Conservation (phyloP, 768 basidiomycete genomes). For the Nidularia sp. region DNA sequence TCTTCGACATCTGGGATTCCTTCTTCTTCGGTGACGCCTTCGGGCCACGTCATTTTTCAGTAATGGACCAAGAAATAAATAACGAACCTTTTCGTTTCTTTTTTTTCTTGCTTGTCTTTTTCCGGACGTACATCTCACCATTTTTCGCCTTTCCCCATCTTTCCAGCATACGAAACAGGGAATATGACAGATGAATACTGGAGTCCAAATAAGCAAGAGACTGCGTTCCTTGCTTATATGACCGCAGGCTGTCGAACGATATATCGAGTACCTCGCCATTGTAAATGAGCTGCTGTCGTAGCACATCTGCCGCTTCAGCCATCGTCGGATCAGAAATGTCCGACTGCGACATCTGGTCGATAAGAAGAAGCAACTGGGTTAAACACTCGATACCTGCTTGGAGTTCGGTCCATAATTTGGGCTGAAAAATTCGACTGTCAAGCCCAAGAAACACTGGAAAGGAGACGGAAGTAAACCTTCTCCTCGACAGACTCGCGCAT, state of each 20-base stretch:
- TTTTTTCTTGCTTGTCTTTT: conserved; percentile 54
- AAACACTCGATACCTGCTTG: conserved; percentile 94
- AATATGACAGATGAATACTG: conserved; percentile 79
- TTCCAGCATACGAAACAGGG: conserved; percentile 86
- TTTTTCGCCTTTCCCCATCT: conserved; percentile 73
- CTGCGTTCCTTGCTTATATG: conserved; percentile 80
- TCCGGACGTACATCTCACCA: conserved; percentile 74
- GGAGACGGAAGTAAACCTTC: conserved; percentile 51
- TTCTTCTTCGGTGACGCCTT: conserved; percentile 50
- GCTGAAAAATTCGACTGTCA: conserved; percentile 41
- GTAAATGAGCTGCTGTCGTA: conserved; percentile 92
- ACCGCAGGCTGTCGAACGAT: conserved; percentile 69
- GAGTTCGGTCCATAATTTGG: conserved; percentile 90
- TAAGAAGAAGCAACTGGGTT: conserved; percentile 84
- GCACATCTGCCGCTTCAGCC: conserved; percentile 70
- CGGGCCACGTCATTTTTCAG: conserved; percentile 6
- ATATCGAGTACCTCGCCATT: conserved; percentile 93
- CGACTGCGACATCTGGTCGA: conserved; percentile 75
- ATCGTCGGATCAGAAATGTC: conserved; percentile 41
- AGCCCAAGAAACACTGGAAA: conserved; percentile 1
- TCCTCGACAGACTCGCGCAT: conserved; percentile 91
- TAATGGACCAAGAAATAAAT: not conserved
- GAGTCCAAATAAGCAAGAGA: conserved; percentile 82
- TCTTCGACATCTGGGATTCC: conserved; percentile 69
- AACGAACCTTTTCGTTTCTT: conserved; percentile 38